A percentile compares a stretch with the other conserved stretches of the same genome.
phyloP scores from a whole-genome alignment of 1,284 basidiomycete genomes.

The Ceratobasidium sp. region DNA sequence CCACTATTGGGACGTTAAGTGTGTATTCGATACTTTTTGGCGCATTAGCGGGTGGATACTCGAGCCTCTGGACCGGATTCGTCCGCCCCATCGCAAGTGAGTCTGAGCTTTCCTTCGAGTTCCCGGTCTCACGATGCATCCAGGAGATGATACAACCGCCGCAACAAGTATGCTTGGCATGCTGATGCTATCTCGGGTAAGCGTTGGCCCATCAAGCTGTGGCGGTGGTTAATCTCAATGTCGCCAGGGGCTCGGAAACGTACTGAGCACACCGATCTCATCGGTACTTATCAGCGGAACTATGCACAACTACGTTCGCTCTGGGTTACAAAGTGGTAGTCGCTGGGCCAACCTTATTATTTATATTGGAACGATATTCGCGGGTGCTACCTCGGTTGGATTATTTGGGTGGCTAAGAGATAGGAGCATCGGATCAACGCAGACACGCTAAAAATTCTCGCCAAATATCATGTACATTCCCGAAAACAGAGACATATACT shows the following conservation, averaged over 20 bases:
- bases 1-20: slow-evolving; percentile 14
- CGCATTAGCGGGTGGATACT: slow-evolving; percentile 29
- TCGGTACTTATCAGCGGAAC: slow-evolving; percentile 20
- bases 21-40: slow-evolving; percentile 23
- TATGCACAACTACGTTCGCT: slow-evolving; percentile 14
- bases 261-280: slow-evolving; percentile 30
- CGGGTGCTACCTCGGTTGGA: slow-evolving; percentile 15
- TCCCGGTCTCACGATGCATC: neutral
- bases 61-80: slow-evolving; percentile 34
- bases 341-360: slow-evolving; percentile 23
- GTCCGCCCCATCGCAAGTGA: slow-evolving; percentile 31
- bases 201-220: neutral
- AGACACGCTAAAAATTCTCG: neutral
- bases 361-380: slow-evolving; percentile 27
- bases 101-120: neutral
- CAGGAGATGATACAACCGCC: slow-evolving; percentile 28
- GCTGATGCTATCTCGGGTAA: slow-evolving; percentile 32
- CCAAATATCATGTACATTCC: neutral
- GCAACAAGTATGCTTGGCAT: slow-evolving; percentile 38
- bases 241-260: slow-evolving; percentile 28
- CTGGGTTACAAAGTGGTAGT: slow-evolving; percentile 25
- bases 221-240: neutral
- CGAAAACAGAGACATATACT: too few species aligned
- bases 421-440: neutral
- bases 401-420: slow-evolving; percentile 19